Base-by-base conservation (phyloP, 108 stramenopile genomes). In the Chaetoceros muelleri region DNA sequence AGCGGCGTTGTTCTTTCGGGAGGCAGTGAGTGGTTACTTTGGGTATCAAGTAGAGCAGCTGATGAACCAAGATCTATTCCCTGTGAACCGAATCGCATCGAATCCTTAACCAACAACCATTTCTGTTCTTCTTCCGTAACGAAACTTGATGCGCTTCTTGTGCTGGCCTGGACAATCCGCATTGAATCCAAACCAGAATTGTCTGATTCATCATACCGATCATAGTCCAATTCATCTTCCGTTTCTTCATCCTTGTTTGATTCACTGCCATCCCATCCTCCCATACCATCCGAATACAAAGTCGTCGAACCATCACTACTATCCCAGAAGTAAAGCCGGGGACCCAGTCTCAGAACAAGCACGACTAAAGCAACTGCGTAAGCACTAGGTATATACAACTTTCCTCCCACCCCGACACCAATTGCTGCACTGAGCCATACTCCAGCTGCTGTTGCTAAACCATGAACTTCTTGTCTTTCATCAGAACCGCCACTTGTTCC, bases 351-450 rank as follows among this genome's bases (percentile, higher is more conserved):
- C 45, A 70, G 56, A 2, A 70, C 50, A 24, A 70, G 47, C 17
- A 70, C 64, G 20, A 70, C 62, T 13, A 70, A 22, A 8, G 57
- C 69, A 5, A 70, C 69, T 17, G 48, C 55, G 30, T 64, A 70
- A 25, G 57, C 46, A 24, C 56, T 64, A 52, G 63, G 54, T 58
- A 70, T 56, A 25, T 70, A 70, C 62, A 70, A 53, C 30, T 65
- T 46, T 44, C 50, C 65, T 23, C 81, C 76, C 16, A 70, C 69
- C 8, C 74, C 77, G 20, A 82, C 67, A 29, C 81, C 81, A 16
- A 82, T 58, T 2, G 74, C 72, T 23, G 81, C 81, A 24, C 59
- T 44, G 31, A 82, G 53, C 81, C 81, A 82, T 21, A 79, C 76
- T 24, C 72, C 64, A 24, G 74, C 69, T n/a, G 81, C 78, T 2